A percentile compares a stretch with the other conserved stretches of the same genome.
phyloP scores from a whole-genome alignment of 495 filamentous ascomycete species.

The Podospora pseudoanserina region DNA sequence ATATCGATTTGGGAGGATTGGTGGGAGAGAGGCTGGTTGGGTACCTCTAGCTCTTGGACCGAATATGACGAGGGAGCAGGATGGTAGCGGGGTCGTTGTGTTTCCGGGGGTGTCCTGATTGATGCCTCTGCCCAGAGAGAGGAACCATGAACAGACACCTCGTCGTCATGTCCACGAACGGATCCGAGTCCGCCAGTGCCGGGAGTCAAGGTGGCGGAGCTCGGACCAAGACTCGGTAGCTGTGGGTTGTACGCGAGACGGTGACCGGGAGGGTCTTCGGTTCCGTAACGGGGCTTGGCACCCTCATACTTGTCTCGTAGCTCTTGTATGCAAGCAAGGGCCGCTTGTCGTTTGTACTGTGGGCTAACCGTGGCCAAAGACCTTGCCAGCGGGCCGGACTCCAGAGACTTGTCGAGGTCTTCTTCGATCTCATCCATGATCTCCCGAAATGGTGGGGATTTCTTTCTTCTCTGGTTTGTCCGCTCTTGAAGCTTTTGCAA shows the following conservation, averaged over 20 bases:
- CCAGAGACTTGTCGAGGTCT: neutral
- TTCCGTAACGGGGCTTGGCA: neutral
- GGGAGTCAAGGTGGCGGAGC: neutral
- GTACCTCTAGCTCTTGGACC: neutral
- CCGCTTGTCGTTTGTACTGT: conserved; percentile 1
- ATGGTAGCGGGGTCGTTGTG: neutral
- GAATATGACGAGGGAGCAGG: neutral
- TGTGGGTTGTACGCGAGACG: neutral
- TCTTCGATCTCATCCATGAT: neutral
- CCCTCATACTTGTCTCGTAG: neutral
- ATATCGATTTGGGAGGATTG: neutral
- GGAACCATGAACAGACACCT: neutral
- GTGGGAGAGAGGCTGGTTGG: neutral
- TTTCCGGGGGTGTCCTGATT: neutral
- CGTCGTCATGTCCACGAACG: neutral
- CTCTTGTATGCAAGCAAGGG: neutral
- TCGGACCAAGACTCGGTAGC: neutral
- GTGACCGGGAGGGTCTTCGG: neutral
- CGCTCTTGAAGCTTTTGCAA: neutral
- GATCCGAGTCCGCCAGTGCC: neutral
- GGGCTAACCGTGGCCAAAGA: neutral
- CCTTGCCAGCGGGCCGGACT: neutral
- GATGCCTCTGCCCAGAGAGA: neutral
- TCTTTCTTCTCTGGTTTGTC: neutral
- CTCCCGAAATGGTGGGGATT: neutral